phyloP scores from a whole-genome alignment of 768 basidiomycete genomes.

The Suillus subalutaceus region DNA sequence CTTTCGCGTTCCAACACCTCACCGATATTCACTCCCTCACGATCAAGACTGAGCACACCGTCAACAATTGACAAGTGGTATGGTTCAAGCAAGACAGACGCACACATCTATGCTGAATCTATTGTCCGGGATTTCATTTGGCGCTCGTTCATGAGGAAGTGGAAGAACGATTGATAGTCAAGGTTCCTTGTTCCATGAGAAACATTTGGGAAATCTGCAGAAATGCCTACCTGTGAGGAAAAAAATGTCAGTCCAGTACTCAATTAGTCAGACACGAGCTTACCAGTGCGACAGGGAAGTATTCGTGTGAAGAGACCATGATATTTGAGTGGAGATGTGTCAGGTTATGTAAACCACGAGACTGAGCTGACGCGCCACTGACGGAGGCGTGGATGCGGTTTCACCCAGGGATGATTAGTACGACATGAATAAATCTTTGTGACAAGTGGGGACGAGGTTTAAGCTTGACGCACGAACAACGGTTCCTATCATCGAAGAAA shows the following conservation, averaged over 20 bases:
- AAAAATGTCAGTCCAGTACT: not conserved
- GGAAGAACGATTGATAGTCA: not conserved
- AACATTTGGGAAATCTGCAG: conserved; percentile 16
- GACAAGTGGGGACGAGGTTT: not conserved
- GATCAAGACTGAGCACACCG: not conserved
- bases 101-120: not conserved
- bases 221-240: conserved; percentile 14
- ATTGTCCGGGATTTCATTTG: not conserved
- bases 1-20: not conserved
- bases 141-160: not conserved
- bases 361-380: not conserved
- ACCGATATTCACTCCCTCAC: not conserved
- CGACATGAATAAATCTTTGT: not conserved
- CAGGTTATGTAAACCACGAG: not conserved
- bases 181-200: not conserved
- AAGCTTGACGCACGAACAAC: not conserved
- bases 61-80: not conserved
- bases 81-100: not conserved
- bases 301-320: not conserved
- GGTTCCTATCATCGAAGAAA: not conserved
- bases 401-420: not conserved
- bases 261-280: not conserved
- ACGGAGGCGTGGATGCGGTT: not conserved
- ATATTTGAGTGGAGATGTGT: not conserved
- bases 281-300: not conserved